phyloP scores from a whole-genome alignment of 2,329 filamentous ascomycete genomes.

The Fusarium compactum region DNA sequence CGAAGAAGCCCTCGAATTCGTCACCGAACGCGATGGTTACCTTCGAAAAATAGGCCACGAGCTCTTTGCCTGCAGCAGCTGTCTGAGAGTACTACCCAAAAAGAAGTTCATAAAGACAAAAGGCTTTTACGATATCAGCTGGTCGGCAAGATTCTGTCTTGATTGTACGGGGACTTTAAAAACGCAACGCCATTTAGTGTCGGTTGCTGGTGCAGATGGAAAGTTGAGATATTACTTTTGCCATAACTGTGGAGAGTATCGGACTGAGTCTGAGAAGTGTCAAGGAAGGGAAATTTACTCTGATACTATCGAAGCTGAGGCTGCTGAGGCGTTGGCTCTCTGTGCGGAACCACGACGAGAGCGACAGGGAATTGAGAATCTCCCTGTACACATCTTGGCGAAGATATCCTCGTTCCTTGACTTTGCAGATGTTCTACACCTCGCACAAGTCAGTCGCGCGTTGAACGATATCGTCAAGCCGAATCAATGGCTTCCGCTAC shows the following conservation, averaged over 20 bases:
- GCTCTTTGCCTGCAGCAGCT: conserved; percentile 35
- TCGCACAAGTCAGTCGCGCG: conserved; percentile 6
- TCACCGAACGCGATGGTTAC: conserved; percentile 6
- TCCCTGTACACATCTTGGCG: conserved; percentile 27
- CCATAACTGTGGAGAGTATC: conserved; percentile 34
- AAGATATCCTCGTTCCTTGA: conserved; percentile 16
- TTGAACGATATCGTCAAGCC: conserved; percentile 21
- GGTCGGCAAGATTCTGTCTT: conserved; percentile 20
- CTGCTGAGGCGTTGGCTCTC: neutral
- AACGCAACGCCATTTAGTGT: conserved; percentile 4
- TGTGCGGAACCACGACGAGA: conserved; percentile 2
- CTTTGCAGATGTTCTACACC: conserved; percentile 17
- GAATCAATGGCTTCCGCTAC: conserved; percentile 25
- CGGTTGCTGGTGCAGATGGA: neutral
- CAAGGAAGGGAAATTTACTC: neutral
- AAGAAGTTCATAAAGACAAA: conserved; percentile 15
- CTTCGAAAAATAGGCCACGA: neutral
- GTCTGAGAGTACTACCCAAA: conserved; percentile 22
- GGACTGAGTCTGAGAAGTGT: conserved; percentile 31
- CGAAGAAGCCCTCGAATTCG: neutral
- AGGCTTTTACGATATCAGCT: neutral
- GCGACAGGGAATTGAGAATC: conserved; percentile 8
- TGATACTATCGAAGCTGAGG: neutral
- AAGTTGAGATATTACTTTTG: conserved; percentile 39
- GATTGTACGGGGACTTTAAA: conserved; percentile 30